A percentile compares a stretch with the other conserved stretches of the same genome.
These are phyloP conservation scores for Cryptococcus maquisensis DNA, from an alignment of 1,284 basidiomycete species.

Conservation along the genomic window DNA sequence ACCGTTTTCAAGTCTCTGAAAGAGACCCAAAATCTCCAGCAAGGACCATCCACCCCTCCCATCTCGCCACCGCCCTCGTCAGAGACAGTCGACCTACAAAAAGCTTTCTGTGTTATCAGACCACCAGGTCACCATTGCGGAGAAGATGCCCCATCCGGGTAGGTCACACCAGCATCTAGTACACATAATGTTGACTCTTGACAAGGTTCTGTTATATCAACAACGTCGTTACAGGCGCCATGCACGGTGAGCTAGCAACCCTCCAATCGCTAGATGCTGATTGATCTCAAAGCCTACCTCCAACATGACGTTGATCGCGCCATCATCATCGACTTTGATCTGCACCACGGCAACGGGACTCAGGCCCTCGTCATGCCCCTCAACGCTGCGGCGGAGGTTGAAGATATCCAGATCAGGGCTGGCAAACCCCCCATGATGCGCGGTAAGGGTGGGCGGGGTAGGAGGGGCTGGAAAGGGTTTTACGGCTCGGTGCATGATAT, in stretches of 20 bases:
- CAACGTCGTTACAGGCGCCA: constrained; percentile 83
- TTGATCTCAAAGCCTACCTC: constrained; percentile 62
- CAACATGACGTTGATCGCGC: constrained; percentile 72
- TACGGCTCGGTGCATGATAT: constrained; percentile 91
- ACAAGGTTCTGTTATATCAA: constrained; percentile 83
- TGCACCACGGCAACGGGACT: constrained; percentile 87
- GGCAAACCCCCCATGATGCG: constrained; percentile 42
- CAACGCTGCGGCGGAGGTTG: constrained; percentile 76
- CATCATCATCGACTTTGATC: constrained; percentile 87
- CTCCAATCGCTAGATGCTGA: not conserved
- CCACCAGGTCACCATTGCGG: constrained; percentile 92
- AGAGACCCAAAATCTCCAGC: constrained; percentile 18
- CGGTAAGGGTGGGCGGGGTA: constrained; percentile 42
- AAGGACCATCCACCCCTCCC: constrained; percentile 23
- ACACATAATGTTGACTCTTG: not conserved
- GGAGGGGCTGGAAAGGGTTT: constrained; percentile 64
- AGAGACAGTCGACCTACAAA: constrained; percentile 24
- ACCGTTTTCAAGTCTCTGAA: constrained; percentile 40
- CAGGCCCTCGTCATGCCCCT: constrained; percentile 88
- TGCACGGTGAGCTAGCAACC: constrained; percentile 62
- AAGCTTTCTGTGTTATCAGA: constrained; percentile 76
- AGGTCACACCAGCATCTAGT: constrained; percentile 13
- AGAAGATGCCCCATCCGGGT: constrained; percentile 77
- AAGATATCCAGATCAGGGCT: constrained; percentile 56
- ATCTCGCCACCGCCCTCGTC: not conserved